Evolutionary conservation across 805 yeast genomes (phyloP).

Genomic region (Starmerella roubikii): DNA sequence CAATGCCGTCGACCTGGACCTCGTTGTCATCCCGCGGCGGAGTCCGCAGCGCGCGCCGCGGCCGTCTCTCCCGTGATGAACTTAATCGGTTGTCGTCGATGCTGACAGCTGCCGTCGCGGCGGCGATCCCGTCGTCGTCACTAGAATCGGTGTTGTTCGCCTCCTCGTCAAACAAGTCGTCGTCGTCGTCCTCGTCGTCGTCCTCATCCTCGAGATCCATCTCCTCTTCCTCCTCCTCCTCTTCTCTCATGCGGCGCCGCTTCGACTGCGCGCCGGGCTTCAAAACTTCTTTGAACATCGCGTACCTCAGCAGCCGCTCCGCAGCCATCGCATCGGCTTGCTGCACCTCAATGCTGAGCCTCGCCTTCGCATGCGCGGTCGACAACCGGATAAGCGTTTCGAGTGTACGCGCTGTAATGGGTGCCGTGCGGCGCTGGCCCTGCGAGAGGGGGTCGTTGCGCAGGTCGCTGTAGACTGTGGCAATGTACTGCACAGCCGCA

Average conservation of each 20-base stretch:
- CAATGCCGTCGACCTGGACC: constrained; percentile 29
- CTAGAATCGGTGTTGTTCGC: constrained; percentile 37
- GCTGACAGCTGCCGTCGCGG: constrained; percentile 11
- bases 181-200: constrained; percentile 32
- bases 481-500: constrained; percentile 68
- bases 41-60: constrained; percentile 16
- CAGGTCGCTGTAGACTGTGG: constrained; percentile 61
- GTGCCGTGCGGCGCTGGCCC: constrained; percentile 54
- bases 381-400: constrained; percentile 90
- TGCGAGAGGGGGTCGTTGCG: constrained; percentile 52
- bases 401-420: constrained; percentile 95
- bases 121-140: constrained; percentile 9
- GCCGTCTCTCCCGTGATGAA: not conserved
- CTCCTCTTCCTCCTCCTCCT: constrained; percentile 20
- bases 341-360: constrained; percentile 64
- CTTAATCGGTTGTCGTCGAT: not conserved
- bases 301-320: constrained; percentile 68
- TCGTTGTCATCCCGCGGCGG: constrained; percentile 16
- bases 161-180: constrained; percentile 27
- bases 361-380: constrained; percentile 94
- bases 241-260: constrained; percentile 23
- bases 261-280: constrained; percentile 27
- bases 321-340: constrained; percentile 75
- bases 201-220: constrained; percentile 23
- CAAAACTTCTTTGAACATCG: constrained; percentile 65